Conservation (phyloP, 768 basidiomycete genomes). For the Termitomyces sp. region DNA sequence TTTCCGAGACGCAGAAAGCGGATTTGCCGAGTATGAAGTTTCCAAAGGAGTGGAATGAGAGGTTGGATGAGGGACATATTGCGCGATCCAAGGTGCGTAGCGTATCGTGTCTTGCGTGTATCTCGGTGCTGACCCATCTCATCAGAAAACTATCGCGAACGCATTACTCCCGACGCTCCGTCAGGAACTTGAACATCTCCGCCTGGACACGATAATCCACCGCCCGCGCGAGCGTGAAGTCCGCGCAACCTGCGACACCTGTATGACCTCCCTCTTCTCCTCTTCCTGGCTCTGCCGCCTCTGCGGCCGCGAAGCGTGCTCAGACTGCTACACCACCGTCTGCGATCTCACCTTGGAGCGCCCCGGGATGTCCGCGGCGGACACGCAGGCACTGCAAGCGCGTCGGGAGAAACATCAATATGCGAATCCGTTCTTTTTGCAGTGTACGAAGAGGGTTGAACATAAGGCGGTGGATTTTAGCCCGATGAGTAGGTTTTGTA, state of each 20-base stretch:
- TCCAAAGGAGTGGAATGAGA: conserved; percentile 66
- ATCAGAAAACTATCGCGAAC: conserved; percentile 66
- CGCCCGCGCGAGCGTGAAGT: conserved; percentile 79
- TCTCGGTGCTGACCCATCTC: no score
- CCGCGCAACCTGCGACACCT: conserved; percentile 86
- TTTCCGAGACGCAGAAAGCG: conserved; percentile 58
- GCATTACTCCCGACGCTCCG: conserved; percentile 66
- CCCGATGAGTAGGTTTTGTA: conserved; percentile 76
- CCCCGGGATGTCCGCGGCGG: conserved; percentile 41
- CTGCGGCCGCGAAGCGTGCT: conserved; percentile 88
- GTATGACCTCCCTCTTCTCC: conserved; percentile 90
- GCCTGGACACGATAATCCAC: conserved; percentile 55
- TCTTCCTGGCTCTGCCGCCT: conserved; percentile 87
- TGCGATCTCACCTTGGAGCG: conserved; percentile 56
- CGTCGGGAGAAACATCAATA: conserved; percentile 60
- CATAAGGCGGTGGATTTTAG: conserved; percentile 68
- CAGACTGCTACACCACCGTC: conserved; percentile 76
- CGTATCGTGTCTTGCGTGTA: no score
- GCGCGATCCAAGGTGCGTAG: conserved; percentile 54
- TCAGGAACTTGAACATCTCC: conserved; percentile 61
- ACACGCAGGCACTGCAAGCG: conserved; percentile 45
- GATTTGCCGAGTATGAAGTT: conserved; percentile 61
- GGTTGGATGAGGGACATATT: conserved; percentile 47
- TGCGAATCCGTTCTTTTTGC: conserved; percentile 70
- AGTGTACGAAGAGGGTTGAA: conserved; percentile 68